Percentiles rank a stretch among this genome's conserved stretches.
phyloP scores from a whole-genome alignment of 345 rosid genomes.

The Hibiscus syriacus region DNA sequence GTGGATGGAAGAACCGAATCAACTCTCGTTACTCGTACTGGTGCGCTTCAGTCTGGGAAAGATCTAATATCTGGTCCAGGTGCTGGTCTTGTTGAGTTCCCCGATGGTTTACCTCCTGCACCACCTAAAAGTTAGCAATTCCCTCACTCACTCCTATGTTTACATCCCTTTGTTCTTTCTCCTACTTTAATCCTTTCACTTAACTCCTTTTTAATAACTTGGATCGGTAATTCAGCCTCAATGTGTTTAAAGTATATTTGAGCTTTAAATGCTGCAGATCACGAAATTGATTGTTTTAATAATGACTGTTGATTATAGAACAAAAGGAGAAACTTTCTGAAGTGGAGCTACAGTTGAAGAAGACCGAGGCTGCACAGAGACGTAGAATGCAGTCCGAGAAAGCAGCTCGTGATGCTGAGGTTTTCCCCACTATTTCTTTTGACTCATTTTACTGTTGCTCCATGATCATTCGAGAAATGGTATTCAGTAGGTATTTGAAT shows the following conservation, averaged over 20 bases:
- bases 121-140: slow-evolving; percentile 54
- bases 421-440: slow-evolving; percentile 19
- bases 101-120: slow-evolving; percentile 64
- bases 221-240: neutral
- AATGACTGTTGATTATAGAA: slow-evolving; percentile 25
- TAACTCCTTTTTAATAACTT: neutral
- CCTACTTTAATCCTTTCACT: neutral
- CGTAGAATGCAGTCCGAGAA: slow-evolving; percentile 67
- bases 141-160: neutral
- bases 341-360: slow-evolving; percentile 65
- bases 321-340: slow-evolving; percentile 69
- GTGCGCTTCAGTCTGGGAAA: slow-evolving; percentile 51
- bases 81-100: slow-evolving; percentile 43
- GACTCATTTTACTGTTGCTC: neutral
- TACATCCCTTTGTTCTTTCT: neutral
- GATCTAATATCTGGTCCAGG: slow-evolving; percentile 30
- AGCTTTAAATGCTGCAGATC: neutral
- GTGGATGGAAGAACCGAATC: slow-evolving; percentile 34
- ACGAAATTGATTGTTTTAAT: neutral
- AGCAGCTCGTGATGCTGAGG: slow-evolving; percentile 78
- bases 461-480: neutral
- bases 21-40: slow-evolving; percentile 45
- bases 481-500: slow-evolving; percentile 9
- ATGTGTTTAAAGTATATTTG: neutral
- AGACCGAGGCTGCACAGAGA: slow-evolving; percentile 65